A percentile compares a stretch with the other conserved stretches of the same genome.
Conservation (phyloP, 495 filamentous ascomycete species). For the Beverwykella pulmonaria region DNA sequence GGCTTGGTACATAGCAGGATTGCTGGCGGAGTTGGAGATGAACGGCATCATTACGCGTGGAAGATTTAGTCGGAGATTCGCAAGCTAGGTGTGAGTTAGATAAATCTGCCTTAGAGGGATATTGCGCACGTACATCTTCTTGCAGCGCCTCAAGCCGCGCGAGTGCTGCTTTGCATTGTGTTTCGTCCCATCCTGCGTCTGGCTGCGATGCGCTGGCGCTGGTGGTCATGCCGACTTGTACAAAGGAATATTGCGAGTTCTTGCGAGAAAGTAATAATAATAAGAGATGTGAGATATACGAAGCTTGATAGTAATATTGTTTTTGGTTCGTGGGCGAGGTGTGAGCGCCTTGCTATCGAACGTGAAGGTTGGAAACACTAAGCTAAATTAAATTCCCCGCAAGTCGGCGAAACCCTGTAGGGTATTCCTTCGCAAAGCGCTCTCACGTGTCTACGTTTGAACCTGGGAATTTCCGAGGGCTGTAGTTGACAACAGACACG, state of each 20-base stretch:
- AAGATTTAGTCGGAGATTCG: constrained; percentile 35
- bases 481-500: no score
- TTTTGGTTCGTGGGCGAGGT: not conserved
- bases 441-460: not conserved
- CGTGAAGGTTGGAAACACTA: not conserved
- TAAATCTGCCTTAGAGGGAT: not conserved
- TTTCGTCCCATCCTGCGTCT: constrained; percentile 36
- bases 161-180: constrained; percentile 35
- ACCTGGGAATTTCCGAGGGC: no score
- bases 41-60: constrained; percentile 34
- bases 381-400: constrained; percentile 1
- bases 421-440: not conserved
- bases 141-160: constrained; percentile 38
- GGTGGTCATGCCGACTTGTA: constrained; percentile 3
- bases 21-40: constrained; percentile 6
- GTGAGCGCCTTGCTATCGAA: not conserved
- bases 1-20: constrained; percentile 18
- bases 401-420: no score
- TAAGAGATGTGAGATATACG: not conserved
- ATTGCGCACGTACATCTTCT: constrained; percentile 21
- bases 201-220: not conserved
- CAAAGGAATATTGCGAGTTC: not conserved
- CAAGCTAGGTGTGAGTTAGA: constrained; percentile 24
- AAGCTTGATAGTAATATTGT: not conserved
- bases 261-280: not conserved